Percentiles rank a stretch among this genome's conserved stretches.
Evolutionary conservation across 352 stramenopile genomes (phyloP).

Genomic region (Globisporangium solare): DNA sequence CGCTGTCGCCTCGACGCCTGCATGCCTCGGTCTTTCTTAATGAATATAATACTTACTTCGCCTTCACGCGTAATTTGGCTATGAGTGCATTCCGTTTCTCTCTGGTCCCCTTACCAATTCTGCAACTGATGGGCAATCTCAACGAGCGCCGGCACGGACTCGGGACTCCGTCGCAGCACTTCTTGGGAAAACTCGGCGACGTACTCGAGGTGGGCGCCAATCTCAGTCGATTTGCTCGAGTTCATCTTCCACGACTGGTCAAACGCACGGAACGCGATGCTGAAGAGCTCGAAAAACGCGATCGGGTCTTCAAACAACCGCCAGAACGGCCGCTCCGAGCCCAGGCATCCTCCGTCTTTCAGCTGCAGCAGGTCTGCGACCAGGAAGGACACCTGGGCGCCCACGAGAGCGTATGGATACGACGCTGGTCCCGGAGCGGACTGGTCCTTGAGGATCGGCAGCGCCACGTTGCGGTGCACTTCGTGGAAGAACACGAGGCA

Average conservation of each 20-base stretch:
- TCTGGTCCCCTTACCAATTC: slow-evolving; percentile 56
- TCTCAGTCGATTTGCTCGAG: slow-evolving; percentile 36
- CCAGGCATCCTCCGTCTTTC: slow-evolving; percentile 65
- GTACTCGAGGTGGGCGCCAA: slow-evolving; percentile 68
- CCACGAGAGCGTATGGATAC: slow-evolving; percentile 63
- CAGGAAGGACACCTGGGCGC: slow-evolving; percentile 48
- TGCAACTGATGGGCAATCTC: slow-evolving; percentile 71
- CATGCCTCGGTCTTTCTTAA: background rate
- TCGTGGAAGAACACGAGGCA: slow-evolving; percentile 83
- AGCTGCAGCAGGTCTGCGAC: slow-evolving; percentile 71
- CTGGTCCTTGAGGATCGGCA: slow-evolving; percentile 68
- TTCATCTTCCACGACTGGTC: slow-evolving; percentile 62
- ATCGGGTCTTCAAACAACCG: slow-evolving; percentile 83
- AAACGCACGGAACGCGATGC: slow-evolving; percentile 66
- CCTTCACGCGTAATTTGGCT: background rate
- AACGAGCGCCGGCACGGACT: slow-evolving; percentile 53
- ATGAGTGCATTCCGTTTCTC: background rate
- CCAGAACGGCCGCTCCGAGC: slow-evolving; percentile 76
- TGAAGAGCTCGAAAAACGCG: slow-evolving; percentile 79
- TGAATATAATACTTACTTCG: slow-evolving; percentile 15
- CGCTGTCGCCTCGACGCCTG: slow-evolving; percentile 21
- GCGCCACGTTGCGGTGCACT: slow-evolving; percentile 51
- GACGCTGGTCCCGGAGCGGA: slow-evolving; percentile 29
- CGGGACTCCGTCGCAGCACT: slow-evolving; percentile 59
- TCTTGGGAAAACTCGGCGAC: slow-evolving; percentile 66